These are phyloP conservation scores for Neurospora intermedia DNA, from an alignment of 495 filamentous ascomycete genomes.

Conservation along the genomic window DNA sequence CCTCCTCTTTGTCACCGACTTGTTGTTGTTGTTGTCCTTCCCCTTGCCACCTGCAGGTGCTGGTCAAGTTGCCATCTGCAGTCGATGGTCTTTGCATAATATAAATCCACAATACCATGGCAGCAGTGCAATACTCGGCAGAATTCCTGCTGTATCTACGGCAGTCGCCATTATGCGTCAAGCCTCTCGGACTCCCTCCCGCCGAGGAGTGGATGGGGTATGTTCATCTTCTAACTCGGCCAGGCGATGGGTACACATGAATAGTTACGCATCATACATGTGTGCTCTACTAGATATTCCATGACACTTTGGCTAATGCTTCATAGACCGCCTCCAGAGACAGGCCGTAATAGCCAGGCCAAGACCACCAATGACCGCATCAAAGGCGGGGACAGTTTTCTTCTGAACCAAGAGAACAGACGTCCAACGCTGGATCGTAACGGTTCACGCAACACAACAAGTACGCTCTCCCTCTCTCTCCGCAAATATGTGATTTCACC, in stretches of 20 bases:
- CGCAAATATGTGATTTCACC: neutral
- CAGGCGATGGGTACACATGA: neutral
- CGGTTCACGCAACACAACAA: slow-evolving; percentile 47
- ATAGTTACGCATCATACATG: neutral
- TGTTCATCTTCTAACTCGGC: slow-evolving; percentile 18
- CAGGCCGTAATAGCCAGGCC: slow-evolving; percentile 27
- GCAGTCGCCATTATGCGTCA: slow-evolving; percentile 73
- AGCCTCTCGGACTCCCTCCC: slow-evolving; percentile 70
- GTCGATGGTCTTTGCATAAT: slow-evolving; percentile 18
- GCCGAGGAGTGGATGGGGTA: slow-evolving; percentile 99
- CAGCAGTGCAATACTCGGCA: slow-evolving; percentile 53
- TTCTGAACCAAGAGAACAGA: slow-evolving; percentile 40
- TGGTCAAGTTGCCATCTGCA: neutral
- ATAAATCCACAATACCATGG: slow-evolving; percentile 26
- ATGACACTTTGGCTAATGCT: neutral
- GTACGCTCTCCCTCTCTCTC: slow-evolving; percentile 14
- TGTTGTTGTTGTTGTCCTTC: neutral
- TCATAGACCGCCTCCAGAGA: slow-evolving; percentile 32
- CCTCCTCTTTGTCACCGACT: neutral
- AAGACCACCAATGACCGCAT: slow-evolving; percentile 32
- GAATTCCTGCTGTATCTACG: slow-evolving; percentile 70
- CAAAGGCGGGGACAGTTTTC: slow-evolving; percentile 29
- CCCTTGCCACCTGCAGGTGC: neutral
- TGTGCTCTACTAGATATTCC: neutral
- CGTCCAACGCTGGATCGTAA: slow-evolving; percentile 52